These are phyloP conservation scores for Yamadazyma blattariae DNA, from an alignment of 1,139 yeast species.

Conservation along the genomic window DNA sequence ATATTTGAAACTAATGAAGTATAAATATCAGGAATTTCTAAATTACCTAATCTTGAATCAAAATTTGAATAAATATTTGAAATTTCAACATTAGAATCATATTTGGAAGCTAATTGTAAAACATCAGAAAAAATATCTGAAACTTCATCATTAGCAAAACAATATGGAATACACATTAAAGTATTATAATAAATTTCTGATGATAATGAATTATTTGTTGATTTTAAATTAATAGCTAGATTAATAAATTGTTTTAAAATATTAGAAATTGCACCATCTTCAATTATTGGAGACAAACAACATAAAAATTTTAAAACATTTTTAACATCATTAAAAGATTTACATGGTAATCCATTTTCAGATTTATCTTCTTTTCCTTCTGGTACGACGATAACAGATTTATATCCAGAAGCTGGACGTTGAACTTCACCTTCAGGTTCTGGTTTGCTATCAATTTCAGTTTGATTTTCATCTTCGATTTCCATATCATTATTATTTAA, in stretches of 20 bases:
- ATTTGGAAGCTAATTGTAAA: constrained; percentile 41
- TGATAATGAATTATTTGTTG: constrained; percentile 49
- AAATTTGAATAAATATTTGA: constrained; percentile 34
- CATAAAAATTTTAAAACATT: constrained; percentile 69
- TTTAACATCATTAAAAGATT: constrained; percentile 63
- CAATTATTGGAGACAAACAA: constrained; percentile 59
- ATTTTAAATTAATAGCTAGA: constrained; percentile 56
- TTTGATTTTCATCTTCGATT: neutral
- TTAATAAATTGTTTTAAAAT: constrained; percentile 56
- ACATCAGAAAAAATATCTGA: constrained; percentile 30
- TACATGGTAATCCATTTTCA: too few species aligned
- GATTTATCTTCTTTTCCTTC: too few species aligned
- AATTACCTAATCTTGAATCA: constrained; percentile 30
- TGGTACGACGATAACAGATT: too few species aligned
- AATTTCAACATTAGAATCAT: constrained; percentile 20
- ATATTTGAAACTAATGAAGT: constrained; percentile 51
- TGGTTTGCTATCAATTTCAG: too few species aligned
- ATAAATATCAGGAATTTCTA: constrained; percentile 52
- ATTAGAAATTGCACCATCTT: constrained; percentile 47
- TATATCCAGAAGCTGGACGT: too few species aligned
- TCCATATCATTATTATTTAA: constrained; percentile 25
- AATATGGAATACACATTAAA: constrained; percentile 67
- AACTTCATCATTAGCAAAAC: constrained; percentile 46
- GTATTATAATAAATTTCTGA: constrained; percentile 68
- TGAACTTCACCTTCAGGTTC: too few species aligned